Conservation (phyloP, 1,284 basidiomycete genomes). For the Sphagnurus paluster region DNA sequence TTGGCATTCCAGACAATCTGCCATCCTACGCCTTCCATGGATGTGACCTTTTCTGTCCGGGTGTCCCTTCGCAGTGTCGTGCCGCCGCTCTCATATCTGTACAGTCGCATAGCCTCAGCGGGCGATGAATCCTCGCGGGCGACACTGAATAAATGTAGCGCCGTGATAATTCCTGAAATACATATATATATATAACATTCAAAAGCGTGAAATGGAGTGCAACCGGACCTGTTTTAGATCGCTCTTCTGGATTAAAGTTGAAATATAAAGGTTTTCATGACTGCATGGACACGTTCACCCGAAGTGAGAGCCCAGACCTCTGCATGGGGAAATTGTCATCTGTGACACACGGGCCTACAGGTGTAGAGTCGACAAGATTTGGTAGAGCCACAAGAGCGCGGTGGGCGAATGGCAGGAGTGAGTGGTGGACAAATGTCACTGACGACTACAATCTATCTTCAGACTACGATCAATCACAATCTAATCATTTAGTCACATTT, state of each 20-base stretch:
- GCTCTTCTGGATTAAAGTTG: slow-evolving; percentile 46
- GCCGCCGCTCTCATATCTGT: slow-evolving; percentile 81
- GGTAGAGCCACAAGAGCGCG: slow-evolving; percentile 74
- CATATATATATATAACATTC: neutral
- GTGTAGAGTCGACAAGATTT: slow-evolving; percentile 83
- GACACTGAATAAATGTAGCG: slow-evolving; percentile 62
- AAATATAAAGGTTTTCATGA: slow-evolving; percentile 46
- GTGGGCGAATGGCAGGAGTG: slow-evolving; percentile 26
- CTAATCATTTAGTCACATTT: too few relatives aligned
- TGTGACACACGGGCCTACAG: slow-evolving; percentile 46
- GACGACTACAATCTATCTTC: too few relatives aligned
- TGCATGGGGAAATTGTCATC: slow-evolving; percentile 45
- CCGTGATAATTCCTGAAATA: slow-evolving; percentile 79
- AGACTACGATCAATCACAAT: too few relatives aligned
- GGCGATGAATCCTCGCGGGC: slow-evolving; percentile 22
- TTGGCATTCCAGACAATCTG: slow-evolving; percentile 66
- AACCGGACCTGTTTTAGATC: slow-evolving; percentile 40
- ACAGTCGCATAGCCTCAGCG: slow-evolving; percentile 54
- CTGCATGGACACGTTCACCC: slow-evolving; percentile 71
- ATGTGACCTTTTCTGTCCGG: slow-evolving; percentile 39
- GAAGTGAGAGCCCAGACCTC: slow-evolving; percentile 79
- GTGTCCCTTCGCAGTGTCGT: slow-evolving; percentile 64
- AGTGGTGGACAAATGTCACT: too few relatives aligned
- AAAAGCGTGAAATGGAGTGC: slow-evolving; percentile 11
- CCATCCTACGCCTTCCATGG: slow-evolving; percentile 77